phyloP scores from a whole-genome alignment of 305 asterid genomes.

The Euphrasia arctica region DNA sequence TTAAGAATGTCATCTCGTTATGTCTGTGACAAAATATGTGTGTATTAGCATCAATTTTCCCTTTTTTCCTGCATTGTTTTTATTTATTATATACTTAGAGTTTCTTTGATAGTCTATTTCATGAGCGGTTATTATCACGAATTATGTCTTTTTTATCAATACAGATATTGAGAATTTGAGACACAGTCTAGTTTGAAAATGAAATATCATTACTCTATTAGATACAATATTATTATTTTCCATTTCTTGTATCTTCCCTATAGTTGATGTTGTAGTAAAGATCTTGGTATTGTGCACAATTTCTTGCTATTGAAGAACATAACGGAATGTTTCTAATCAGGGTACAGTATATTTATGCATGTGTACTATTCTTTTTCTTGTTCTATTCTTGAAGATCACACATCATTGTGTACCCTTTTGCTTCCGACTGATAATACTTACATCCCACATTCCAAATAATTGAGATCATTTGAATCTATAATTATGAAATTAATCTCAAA shows the following conservation, averaged over 20 bases:
- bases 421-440: neutral
- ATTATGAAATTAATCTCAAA: neutral
- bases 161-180: neutral
- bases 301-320: neutral
- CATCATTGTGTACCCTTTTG: neutral
- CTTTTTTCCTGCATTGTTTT: neutral
- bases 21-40: neutral
- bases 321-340: neutral
- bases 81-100: neutral
- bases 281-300: constrained; percentile 4
- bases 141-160: neutral
- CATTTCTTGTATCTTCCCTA: neutral
- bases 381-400: too few species aligned
- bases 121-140: neutral
- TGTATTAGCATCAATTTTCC: neutral
- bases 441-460: neutral
- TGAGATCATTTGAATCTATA: neutral
- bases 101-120: neutral
- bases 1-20: neutral
- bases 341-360: neutral
- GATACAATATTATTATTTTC: neutral
- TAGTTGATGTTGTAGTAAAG: neutral
- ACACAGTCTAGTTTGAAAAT: neutral
- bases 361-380: neutral
- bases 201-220: neutral